Percentiles rank a stretch among this genome's conserved stretches.
Evolutionary conservation across 495 filamentous ascomycete species (phyloP).

Genomic region (Xylaria intraflava): DNA sequence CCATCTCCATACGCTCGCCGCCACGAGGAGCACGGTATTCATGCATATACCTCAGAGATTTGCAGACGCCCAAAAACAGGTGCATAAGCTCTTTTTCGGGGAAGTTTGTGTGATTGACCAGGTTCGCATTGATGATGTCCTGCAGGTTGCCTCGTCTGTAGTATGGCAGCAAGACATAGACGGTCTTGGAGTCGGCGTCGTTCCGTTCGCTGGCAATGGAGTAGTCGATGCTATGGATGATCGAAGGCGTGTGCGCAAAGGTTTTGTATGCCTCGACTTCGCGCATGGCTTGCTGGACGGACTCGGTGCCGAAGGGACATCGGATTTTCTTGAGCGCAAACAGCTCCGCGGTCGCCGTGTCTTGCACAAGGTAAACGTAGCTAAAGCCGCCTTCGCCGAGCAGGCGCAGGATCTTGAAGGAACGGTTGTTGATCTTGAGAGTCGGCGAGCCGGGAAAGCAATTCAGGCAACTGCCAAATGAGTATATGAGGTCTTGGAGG

Average conservation of each 20-base stretch:
- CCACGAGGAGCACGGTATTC: constrained; percentile 56
- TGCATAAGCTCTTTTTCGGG: constrained; percentile 78
- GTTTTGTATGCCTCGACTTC: constrained; percentile 95
- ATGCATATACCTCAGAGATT: constrained; percentile 84
- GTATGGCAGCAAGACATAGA: constrained; percentile 93
- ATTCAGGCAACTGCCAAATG: constrained; percentile 85
- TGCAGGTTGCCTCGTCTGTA: constrained; percentile 92
- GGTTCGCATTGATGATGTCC: constrained; percentile 95
- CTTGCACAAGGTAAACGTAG: constrained; percentile 97
- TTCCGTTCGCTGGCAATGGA: constrained; percentile 49
- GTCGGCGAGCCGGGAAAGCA: constrained; percentile 93
- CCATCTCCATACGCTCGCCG: constrained; percentile 47
- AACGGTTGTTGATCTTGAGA: constrained; percentile 88
- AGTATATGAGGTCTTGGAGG: constrained; percentile 82
- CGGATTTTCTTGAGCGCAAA: constrained; percentile 98
- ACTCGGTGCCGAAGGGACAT: constrained; percentile 95
- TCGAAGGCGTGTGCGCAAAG: constrained; percentile 72
- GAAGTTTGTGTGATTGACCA: constrained; percentile 93
- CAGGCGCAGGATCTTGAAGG: constrained; percentile 89
- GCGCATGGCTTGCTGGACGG: constrained; percentile 85
- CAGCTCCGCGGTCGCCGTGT: constrained; percentile 68
- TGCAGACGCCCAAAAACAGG: constrained; percentile 85
- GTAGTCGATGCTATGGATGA: constrained; percentile 90
- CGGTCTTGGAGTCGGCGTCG: constrained; percentile 74
- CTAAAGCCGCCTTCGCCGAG: constrained; percentile 97